Base-by-base conservation (phyloP, 2,329 filamentous ascomycete species). In the Trichocomaceae sp. region DNA sequence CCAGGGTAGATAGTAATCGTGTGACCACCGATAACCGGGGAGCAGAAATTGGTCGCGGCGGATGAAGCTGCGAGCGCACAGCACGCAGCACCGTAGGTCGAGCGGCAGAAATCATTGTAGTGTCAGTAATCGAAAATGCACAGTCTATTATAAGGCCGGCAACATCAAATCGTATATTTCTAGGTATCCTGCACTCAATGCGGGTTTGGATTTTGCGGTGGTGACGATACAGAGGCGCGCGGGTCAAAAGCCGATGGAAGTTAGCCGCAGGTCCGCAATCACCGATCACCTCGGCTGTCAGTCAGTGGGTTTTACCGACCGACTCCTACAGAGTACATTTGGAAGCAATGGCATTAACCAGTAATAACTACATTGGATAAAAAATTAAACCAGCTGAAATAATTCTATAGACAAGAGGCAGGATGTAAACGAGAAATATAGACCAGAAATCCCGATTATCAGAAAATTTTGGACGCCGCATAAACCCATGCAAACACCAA, bases 1-100 rank as follows among this genome's bases (percentile, higher is more conserved):
- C 92, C 55, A 99, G 82, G 35, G 91, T 93, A 50, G 91, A 96
- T 57, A 95, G 80, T 58, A 95, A 77, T 64, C 87, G 82, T 63
- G 80, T 79, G 60, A 86, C 74, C 59, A 81, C 78, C 55, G 83
- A 83, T 66, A 75, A 72, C 61, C 75, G 74, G 60, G 74, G 70
- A 55, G 69, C 75, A 67, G 70, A 74, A 67, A 68, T 65, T 57
- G 66, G 64, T 48, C 63, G 62, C 57, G 68, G 64, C 50, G 69
- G 58, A 53, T 71, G 70, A 57, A 81, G 70, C 67, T 77, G 77
- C 47, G 75, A 71, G 59, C 73, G 72, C 59, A 69, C 66, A 52
- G 72, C 70, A 60, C 72, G 70, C 57, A 77, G 63, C 50, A 70
- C 70, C 35, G 72, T 74, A 37, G 69, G 59, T 61, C 70, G 63